Evolutionary conservation across 1,139 yeast species (phyloP).

Genomic region (Hanseniaspora uvarum): DNA sequence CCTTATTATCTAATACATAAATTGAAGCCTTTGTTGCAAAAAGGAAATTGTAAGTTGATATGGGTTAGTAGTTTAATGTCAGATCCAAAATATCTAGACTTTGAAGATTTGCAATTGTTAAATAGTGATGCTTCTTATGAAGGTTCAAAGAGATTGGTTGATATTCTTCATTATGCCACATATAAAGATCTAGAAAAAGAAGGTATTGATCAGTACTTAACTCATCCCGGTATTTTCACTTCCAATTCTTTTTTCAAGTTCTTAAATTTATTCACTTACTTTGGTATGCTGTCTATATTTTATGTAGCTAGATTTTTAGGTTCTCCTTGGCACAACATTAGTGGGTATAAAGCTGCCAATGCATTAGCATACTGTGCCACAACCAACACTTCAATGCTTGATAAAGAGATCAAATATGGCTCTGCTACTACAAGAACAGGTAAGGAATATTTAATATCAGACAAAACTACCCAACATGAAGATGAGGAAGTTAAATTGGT

Average conservation of each 20-base stretch:
- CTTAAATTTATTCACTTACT: constrained; percentile 65
- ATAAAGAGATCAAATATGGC: constrained; percentile 57
- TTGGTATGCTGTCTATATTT: constrained; percentile 76
- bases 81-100: constrained; percentile 55
- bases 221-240: constrained; percentile 91
- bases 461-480: constrained; percentile 52
- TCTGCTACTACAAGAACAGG: constrained; percentile 62
- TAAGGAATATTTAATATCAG: constrained; percentile 46
- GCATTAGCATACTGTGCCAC: constrained; percentile 60
- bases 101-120: constrained; percentile 64
- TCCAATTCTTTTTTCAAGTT: constrained; percentile 70
- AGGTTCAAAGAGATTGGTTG: constrained; percentile 83
- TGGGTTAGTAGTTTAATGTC: constrained; percentile 85
- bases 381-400: constrained; percentile 36
- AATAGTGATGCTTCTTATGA: constrained; percentile 65
- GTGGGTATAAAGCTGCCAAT: constrained; percentile 82
- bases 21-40: constrained; percentile 44
- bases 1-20: constrained; percentile 75
- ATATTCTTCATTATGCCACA: constrained; percentile 67
- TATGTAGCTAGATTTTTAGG: constrained; percentile 77
- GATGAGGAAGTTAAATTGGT: constrained; percentile 43
- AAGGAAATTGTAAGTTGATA: constrained; percentile 51
- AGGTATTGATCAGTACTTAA: constrained; percentile 60
- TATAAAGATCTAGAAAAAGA: constrained; percentile 40
- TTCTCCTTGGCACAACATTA: constrained; percentile 76